These are phyloP conservation scores for Rhodocollybia butyracea DNA, from an alignment of 768 basidiomycete genomes.

Conservation along the genomic window DNA sequence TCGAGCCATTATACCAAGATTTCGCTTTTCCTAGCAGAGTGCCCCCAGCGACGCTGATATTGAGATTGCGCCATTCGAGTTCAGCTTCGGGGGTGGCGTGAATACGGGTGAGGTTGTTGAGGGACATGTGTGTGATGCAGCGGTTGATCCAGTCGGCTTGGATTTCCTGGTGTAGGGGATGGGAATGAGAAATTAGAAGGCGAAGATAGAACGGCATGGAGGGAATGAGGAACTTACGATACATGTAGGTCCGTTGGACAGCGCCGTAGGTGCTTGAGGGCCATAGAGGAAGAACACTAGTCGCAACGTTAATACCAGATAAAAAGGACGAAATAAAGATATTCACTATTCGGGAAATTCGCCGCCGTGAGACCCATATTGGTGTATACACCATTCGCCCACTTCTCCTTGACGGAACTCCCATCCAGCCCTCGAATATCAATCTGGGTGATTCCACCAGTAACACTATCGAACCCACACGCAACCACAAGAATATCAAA, in stretches of 20 bases:
- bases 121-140: background rate
- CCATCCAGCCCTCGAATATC: constrained; percentile 20
- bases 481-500: constrained; percentile 20
- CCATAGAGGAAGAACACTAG: constrained; percentile 12
- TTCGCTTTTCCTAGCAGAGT: background rate
- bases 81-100: background rate
- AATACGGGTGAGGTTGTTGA: background rate
- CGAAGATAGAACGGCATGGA: background rate
- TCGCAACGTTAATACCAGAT: no score
- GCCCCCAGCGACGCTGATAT: background rate
- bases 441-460: constrained; percentile 19
- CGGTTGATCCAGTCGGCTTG: constrained; percentile 3
- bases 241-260: constrained; percentile 23
- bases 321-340: constrained; percentile 20
- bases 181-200: no score
- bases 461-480: constrained; percentile 23
- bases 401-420: constrained; percentile 17
- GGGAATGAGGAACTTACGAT: constrained; percentile 12
- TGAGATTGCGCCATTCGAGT: background rate
- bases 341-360: constrained; percentile 24
- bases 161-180: background rate
- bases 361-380: constrained; percentile 21
- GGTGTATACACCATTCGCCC: constrained; percentile 18
- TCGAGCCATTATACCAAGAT: background rate
- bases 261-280: constrained; percentile 1